A percentile compares a stretch with the other conserved stretches of the same genome.
Evolutionary conservation across 2,329 filamentous ascomycete species (phyloP).

Genomic region (Pseudocercospora pini-densiflorae): DNA sequence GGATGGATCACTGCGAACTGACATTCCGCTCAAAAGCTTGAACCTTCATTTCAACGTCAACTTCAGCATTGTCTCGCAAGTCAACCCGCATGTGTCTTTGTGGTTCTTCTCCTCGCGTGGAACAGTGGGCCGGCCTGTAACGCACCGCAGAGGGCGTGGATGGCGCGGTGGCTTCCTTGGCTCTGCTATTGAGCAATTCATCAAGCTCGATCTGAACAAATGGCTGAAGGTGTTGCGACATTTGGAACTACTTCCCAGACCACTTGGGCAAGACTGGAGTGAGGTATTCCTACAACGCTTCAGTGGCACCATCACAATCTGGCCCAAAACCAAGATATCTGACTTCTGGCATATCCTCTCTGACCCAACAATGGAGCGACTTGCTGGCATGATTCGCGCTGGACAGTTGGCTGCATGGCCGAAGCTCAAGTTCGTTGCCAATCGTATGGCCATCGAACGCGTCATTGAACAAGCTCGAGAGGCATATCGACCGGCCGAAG

Average conservation of each 20-base stretch:
- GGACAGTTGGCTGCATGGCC: conserved; percentile 90
- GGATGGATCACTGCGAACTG: conserved; percentile 89
- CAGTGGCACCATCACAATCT: conserved; percentile 92
- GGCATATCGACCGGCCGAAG: conserved; percentile 41
- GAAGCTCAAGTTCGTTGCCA: conserved; percentile 87
- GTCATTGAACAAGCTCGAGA: conserved; percentile 62
- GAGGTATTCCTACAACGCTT: conserved; percentile 97
- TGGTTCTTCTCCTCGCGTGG: conserved; percentile 98
- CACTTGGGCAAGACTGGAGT: conserved; percentile 93
- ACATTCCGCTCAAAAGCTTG: conserved; percentile 91
- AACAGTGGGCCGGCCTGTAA: conserved; percentile 89
- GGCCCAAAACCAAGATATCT: conserved; percentile 77
- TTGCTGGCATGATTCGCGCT: conserved; percentile 87
- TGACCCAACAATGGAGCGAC: conserved; percentile 74
- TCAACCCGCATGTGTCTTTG: conserved; percentile 97
- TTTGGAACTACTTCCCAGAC: conserved; percentile 86
- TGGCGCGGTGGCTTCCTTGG: conserved; percentile 97
- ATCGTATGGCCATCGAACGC: conserved; percentile 82
- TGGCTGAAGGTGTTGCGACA: conserved; percentile 96
- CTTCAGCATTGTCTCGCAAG: conserved; percentile 85
- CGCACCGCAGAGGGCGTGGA: conserved; percentile 87
- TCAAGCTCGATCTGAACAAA: conserved; percentile 96
- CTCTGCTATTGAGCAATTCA: conserved; percentile 87
- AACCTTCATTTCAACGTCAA: conserved; percentile 99
- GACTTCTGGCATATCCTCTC: conserved; percentile 88